Conservation (phyloP, 2,329 filamentous ascomycete species). For the Epichloe aotearoae region DNA sequence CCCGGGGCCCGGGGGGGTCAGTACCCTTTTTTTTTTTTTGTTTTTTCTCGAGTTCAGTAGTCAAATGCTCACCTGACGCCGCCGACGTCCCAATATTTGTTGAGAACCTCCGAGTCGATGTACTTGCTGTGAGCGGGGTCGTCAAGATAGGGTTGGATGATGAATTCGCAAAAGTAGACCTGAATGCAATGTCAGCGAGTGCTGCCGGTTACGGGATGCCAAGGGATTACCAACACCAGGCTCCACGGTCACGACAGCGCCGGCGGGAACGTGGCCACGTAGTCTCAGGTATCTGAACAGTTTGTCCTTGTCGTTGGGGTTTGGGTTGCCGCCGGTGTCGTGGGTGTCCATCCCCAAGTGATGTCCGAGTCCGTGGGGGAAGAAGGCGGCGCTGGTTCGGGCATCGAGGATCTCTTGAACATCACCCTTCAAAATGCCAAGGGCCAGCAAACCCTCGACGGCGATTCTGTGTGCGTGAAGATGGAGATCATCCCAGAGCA, state of each 20-base stretch:
- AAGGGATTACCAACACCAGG: constrained; percentile 52
- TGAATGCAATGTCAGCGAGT: constrained; percentile 16
- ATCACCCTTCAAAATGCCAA: constrained; percentile 61
- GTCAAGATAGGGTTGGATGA: constrained; percentile 66
- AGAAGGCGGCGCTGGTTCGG: constrained; percentile 78
- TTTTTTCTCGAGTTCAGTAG: not conserved
- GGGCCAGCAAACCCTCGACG: constrained; percentile 60
- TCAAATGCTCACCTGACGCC: constrained; percentile 46
- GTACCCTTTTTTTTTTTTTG: too few species aligned
- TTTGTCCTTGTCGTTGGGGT: constrained; percentile 65
- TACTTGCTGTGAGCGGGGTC: constrained; percentile 60
- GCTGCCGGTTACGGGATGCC: not conserved
- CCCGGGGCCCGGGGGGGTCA: not conserved
- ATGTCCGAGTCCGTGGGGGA: constrained; percentile 83
- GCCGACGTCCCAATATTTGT: constrained; percentile 72
- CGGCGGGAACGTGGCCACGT: constrained; percentile 58
- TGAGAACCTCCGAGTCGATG: constrained; percentile 60
- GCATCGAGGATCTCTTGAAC: constrained; percentile 62
- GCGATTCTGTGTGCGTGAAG: constrained; percentile 67
- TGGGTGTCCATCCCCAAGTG: constrained; percentile 90
- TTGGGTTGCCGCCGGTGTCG: constrained; percentile 67
- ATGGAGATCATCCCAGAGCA: constrained; percentile 73
- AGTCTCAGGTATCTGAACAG: constrained; percentile 83
- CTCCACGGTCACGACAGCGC: constrained; percentile 85
- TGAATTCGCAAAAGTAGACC: constrained; percentile 87